Conservation (phyloP, 768 basidiomycete species). For the Rhodotorula babjevae region DNA sequence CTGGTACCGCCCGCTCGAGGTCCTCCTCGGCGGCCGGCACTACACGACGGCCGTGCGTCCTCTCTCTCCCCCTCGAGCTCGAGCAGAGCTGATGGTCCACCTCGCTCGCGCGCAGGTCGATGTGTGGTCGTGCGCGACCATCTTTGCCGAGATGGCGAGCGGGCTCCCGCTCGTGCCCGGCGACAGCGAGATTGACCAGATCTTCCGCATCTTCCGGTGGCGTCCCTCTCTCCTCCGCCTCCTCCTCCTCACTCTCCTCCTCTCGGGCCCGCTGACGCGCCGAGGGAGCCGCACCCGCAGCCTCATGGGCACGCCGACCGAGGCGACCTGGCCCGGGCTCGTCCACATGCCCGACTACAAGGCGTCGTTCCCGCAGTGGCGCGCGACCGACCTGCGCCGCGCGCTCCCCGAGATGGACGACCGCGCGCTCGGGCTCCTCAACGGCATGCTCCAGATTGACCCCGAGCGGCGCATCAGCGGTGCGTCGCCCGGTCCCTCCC, state of each 20-base stretch:
- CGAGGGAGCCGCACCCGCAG: slow-evolving; percentile 55
- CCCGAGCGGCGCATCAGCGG: slow-evolving; percentile 35
- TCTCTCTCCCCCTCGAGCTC: too few relatives aligned
- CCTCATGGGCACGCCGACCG: slow-evolving; percentile 86
- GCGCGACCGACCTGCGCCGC: slow-evolving; percentile 54
- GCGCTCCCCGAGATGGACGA: slow-evolving; percentile 39
- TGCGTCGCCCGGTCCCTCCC: background rate
- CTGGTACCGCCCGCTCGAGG: slow-evolving; percentile 98
- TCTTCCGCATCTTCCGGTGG: slow-evolving; percentile 97
- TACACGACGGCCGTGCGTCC: slow-evolving; percentile 52
- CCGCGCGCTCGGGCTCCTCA: slow-evolving; percentile 26
- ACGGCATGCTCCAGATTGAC: slow-evolving; percentile 36
- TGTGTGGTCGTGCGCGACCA: slow-evolving; percentile 98
- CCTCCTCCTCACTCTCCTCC: too few relatives aligned
- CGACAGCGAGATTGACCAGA: slow-evolving; percentile 99
- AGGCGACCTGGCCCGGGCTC: slow-evolving; percentile 85
- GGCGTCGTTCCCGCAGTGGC: slow-evolving; percentile 92
- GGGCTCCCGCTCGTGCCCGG: slow-evolving; percentile 65
- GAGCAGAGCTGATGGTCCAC: background rate
- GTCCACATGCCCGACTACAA: slow-evolving; percentile 87
- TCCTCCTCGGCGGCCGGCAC: slow-evolving; percentile 88
- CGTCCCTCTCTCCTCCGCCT: too few relatives aligned
- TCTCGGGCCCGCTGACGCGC: background rate
- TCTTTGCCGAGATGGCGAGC: slow-evolving; percentile 91
- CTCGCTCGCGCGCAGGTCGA: slow-evolving; percentile 62